Evolutionary conservation across 805 yeast species (phyloP), one percentile per base, ranked within the genome.

Genomic region (Ogataea methylovora): DNA sequence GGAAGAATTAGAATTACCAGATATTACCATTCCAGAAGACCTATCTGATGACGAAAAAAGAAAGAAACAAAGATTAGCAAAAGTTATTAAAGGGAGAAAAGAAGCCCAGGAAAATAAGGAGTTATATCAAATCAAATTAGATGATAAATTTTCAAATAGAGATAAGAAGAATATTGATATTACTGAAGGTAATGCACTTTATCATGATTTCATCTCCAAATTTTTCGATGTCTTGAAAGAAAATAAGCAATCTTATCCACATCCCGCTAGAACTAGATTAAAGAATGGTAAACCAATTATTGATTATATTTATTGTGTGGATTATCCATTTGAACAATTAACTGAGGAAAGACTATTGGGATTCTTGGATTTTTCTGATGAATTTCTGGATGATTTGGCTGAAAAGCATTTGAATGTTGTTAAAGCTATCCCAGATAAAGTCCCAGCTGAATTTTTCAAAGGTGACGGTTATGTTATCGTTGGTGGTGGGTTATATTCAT

Each of bases 361-460:
- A 4, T 15, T 40, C 5, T 5, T 13, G 8, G 17, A n/a, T 13
- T 25, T 25, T 25, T 10, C 58, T 18, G 57, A 56, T 3, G 54
- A 55, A 1, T 79, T 76, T 43, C 46, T 74, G 13, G 42, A 44
- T 1, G 64, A 65, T 33, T 56, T 80, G 59, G 61, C 48, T 12
- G 39, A 45, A 12, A 67, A 77, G 14, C 86, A 80, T 52, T 36
- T 45, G 8, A 49, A 50, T 29, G 67, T 74, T 8, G 62, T 72
- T 14, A 44, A 48, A 3, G 54, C 58, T 17, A 51, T 79, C 49
- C 84, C 82, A 0, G 61, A 61, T 3, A 58, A 55, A 36, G 39
- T 54, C 1, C 46, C 49, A 4, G 35, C 39, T 3, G 16, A 39
- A 5, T 48, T 49, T 29, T 56, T 45, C 33, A 27, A 35, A 4